These are phyloP conservation scores for Cercospora sojina DNA, from an alignment of 2,329 filamentous ascomycete genomes.

Conservation along the genomic window DNA sequence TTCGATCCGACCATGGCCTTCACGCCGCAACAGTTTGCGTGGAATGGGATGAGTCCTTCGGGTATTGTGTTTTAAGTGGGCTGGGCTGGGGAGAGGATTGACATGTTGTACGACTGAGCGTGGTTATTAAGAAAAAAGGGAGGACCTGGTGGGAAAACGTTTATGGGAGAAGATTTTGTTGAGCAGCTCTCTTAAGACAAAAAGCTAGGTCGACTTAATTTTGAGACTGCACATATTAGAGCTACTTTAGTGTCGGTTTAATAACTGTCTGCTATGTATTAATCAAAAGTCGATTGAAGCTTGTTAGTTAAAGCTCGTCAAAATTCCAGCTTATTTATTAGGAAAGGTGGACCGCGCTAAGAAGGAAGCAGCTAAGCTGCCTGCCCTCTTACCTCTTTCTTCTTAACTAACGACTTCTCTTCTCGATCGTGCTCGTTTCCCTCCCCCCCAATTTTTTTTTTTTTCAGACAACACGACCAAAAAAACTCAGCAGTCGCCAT, in stretches of 20 bases:
- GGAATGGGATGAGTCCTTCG: constrained; percentile 30
- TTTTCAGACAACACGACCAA: neutral
- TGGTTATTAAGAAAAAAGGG: no score
- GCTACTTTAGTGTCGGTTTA: neutral
- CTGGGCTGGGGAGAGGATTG: neutral
- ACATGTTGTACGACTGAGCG: neutral
- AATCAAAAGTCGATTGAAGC: no score
- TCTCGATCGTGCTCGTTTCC: neutral
- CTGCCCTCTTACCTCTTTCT: neutral
- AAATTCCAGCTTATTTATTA: neutral
- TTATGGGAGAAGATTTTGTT: no score
- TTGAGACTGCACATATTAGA: neutral
- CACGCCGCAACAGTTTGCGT: constrained; percentile 30
- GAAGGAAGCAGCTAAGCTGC: no score
- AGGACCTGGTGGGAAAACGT: no score
- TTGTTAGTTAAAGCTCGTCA: neutral
- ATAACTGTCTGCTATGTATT: neutral
- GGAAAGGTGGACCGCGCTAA: neutral
- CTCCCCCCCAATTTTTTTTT: no score
- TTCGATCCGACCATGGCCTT: constrained; percentile 34
- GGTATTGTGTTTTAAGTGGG: constrained; percentile 32
- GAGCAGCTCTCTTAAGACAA: no score
- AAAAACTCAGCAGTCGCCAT: no score
- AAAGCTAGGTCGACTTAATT: no score
- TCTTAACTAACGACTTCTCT: no score